A percentile compares a stretch with the other conserved stretches of the same genome.
Conservation (phyloP, 164 flowering plant species). For the Vitis rupestris region DNA sequence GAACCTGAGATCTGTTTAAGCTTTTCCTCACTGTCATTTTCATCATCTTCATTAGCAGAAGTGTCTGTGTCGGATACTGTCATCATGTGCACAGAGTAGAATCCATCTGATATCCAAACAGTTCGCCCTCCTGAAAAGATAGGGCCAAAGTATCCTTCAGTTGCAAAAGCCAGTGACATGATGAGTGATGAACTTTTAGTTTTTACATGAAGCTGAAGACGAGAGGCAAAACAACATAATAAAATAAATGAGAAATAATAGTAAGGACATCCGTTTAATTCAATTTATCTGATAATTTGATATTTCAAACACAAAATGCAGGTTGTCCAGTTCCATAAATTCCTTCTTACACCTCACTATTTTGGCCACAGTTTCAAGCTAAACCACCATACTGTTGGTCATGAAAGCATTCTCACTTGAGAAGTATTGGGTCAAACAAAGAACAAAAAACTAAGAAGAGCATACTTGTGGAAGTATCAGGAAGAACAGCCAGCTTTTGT, state of each 20-base stretch:
- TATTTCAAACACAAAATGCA: background rate
- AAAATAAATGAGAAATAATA: background rate
- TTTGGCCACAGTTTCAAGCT: no score
- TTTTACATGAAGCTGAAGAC: background rate
- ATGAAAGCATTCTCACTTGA: background rate
- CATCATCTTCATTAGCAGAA: slow-evolving; percentile 32
- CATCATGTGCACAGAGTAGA: slow-evolving; percentile 54
- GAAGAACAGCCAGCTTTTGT: slow-evolving; percentile 61
- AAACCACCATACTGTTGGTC: background rate
- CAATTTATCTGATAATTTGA: background rate
- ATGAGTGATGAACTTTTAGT: background rate
- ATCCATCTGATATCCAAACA: slow-evolving; percentile 81
- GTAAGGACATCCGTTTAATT: background rate
- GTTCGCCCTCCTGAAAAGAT: slow-evolving; percentile 56
- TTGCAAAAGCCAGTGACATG: background rate
- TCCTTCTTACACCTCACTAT: no score
- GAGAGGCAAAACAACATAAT: background rate
- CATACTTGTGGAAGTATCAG: slow-evolving; percentile 56
- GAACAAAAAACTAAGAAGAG: slow-evolving; percentile 5
- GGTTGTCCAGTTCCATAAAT: no score
- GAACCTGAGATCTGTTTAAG: slow-evolving; percentile 63
- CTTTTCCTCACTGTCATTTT: slow-evolving; percentile 36
- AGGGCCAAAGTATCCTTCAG: background rate
- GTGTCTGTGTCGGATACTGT: slow-evolving; percentile 41
- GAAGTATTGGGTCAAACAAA: no score